Evolutionary conservation across 1,284 basidiomycete species (phyloP).

Genomic region (Golubevia sp.): DNA sequence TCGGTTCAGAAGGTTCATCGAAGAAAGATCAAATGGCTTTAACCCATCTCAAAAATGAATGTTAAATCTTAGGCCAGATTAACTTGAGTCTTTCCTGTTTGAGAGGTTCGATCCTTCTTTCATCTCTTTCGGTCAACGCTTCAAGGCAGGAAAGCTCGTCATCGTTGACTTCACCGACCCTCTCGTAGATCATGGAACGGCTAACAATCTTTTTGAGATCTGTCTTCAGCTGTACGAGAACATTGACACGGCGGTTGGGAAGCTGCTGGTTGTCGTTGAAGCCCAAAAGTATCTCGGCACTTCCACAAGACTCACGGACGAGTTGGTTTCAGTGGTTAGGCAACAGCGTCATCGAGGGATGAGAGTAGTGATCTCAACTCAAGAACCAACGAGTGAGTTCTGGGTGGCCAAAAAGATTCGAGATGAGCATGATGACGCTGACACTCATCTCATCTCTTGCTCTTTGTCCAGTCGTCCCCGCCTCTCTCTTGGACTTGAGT

Average conservation of each 20-base stretch:
- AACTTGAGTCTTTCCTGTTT: constrained; percentile 11
- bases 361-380: constrained; percentile 10
- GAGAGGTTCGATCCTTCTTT: background rate
- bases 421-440: too few species aligned
- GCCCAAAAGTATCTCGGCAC: constrained; percentile 12
- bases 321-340: constrained; percentile 9
- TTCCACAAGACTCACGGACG: constrained; percentile 5
- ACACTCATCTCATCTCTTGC: too few species aligned
- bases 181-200: constrained; percentile 7
- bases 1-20: constrained; percentile 8
- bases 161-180: constrained; percentile 14
- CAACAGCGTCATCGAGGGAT: constrained; percentile 16
- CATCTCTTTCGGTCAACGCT: background rate
- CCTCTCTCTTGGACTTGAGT: constrained; percentile 6
- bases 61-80: constrained; percentile 7
- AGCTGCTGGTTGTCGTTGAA: constrained; percentile 12
- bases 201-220: constrained; percentile 9
- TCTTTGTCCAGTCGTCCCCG: constrained; percentile 6
- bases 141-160: constrained; percentile 8
- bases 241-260: constrained; percentile 3
- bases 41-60: constrained; percentile 4
- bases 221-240: constrained; percentile 8
- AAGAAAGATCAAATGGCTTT: constrained; percentile 1
- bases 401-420: too few species aligned
- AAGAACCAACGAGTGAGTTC: constrained; percentile 5